A percentile compares a stretch with the other conserved stretches of the same genome.
These are phyloP conservation scores for Aspergillus sp. DNA, from an alignment of 2,329 filamentous ascomycete species.

Conservation along the genomic window DNA sequence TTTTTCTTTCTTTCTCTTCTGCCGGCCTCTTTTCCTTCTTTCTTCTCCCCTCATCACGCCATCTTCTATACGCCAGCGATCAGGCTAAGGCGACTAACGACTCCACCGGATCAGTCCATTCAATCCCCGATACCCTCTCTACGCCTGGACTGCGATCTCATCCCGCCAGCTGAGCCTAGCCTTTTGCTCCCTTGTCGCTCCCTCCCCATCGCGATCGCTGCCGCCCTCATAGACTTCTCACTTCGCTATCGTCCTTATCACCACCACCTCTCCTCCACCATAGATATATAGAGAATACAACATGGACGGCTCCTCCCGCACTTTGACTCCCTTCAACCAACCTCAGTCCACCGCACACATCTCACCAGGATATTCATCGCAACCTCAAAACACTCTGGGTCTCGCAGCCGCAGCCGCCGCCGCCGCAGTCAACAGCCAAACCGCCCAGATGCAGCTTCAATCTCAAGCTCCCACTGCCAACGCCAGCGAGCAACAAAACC, in stretches of 20 bases:
- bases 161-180: background rate
- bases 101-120: conserved; percentile 10
- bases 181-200: background rate
- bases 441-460: background rate
- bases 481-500: background rate
- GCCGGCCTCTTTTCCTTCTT: background rate
- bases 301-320: conserved; percentile 8
- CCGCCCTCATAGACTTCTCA: background rate
- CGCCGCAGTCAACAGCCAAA: background rate
- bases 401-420: conserved; percentile 6
- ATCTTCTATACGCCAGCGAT: background rate
- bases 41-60: background rate
- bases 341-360: conserved; percentile 3
- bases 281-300: background rate
- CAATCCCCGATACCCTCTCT: background rate
- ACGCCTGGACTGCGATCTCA: background rate
- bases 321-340: conserved; percentile 4
- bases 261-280: background rate
- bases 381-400: conserved; percentile 9
- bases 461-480: background rate
- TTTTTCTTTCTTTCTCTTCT: background rate
- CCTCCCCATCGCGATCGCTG: background rate
- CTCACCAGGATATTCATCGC: background rate
- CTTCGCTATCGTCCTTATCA: background rate
- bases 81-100: background rate